These are phyloP conservation scores for Eragrostis curvula DNA, from an alignment of 176 grass and related monocot genomes.

Conservation along the genomic window DNA sequence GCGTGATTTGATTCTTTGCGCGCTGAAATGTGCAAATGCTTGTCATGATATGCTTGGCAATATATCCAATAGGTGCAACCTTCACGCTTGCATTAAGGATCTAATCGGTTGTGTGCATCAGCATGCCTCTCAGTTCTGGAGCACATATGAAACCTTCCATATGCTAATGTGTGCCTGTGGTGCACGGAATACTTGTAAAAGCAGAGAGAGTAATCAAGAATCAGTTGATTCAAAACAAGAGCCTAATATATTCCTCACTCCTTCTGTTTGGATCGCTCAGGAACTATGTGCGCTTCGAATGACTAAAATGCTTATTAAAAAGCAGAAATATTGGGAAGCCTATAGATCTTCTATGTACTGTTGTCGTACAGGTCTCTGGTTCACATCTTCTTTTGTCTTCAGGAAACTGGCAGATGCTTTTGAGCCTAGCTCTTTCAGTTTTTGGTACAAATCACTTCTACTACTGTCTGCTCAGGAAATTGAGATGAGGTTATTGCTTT, in stretches of 20 bases:
- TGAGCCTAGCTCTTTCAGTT: conserved; percentile 47
- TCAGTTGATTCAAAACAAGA: conserved; percentile 20
- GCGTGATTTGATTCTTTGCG: conserved; percentile 45
- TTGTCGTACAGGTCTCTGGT: conserved; percentile 79
- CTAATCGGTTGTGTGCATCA: conserved; percentile 59
- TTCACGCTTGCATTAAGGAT: conserved; percentile 53
- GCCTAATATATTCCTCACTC: conserved; percentile 25
- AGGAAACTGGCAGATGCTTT: conserved; percentile 76
- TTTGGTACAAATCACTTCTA: conserved; percentile 85
- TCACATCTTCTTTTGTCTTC: conserved; percentile 75
- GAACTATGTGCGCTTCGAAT: conserved; percentile 64
- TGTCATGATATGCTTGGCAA: conserved; percentile 58
- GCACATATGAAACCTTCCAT: conserved; percentile 70
- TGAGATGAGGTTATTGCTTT: conserved; percentile 80
- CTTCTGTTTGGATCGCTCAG: conserved; percentile 54
- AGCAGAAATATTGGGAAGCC: conserved; percentile 76
- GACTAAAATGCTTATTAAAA: conserved; percentile 61
- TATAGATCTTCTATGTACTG: conserved; percentile 86
- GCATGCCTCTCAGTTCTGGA: conserved; percentile 40
- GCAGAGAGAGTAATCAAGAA: conserved; percentile 36
- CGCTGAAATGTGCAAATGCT: conserved; percentile 62
- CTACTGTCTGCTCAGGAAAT: conserved; percentile 70
- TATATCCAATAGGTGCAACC: conserved; percentile 34
- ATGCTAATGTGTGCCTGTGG: conserved; percentile 51
- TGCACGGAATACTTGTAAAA: conserved; percentile 39